Evolutionary conservation across 2,329 filamentous ascomycete genomes (phyloP).

Genomic region (Aspergillus floridensis): DNA sequence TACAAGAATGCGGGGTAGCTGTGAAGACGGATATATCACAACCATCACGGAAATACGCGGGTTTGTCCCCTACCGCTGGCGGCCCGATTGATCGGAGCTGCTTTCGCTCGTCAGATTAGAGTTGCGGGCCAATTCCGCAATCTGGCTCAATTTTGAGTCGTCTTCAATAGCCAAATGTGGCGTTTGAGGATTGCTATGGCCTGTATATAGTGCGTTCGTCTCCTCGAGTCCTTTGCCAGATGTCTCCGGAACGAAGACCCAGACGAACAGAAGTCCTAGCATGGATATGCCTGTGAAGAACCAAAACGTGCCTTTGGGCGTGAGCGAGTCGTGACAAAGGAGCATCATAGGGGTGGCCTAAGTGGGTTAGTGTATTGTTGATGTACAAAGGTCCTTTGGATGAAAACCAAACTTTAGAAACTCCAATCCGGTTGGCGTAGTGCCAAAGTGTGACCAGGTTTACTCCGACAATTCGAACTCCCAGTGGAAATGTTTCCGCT

Average conservation of each 20-base stretch:
- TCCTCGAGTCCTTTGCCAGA: conserved; percentile 5
- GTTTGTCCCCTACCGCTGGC: not conserved
- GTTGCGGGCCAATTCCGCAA: conserved; percentile 2
- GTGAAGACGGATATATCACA: not conserved
- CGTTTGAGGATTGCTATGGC: not conserved
- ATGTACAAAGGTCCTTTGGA: not conserved
- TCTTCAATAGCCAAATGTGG: not conserved
- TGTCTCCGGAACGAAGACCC: conserved; percentile 7
- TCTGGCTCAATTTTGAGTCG: not conserved
- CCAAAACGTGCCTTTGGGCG: conserved; percentile 8
- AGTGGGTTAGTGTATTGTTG: not conserved
- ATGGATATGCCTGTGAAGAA: conserved; percentile 11
- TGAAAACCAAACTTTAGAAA: not conserved
- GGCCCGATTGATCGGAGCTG: not conserved
- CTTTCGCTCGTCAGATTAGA: not conserved
- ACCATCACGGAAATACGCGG: conserved; percentile 5
- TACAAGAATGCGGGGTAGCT: conserved; percentile 1
- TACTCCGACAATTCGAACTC: not conserved
- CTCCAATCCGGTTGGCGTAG: conserved; percentile 5
- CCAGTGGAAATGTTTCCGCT: conserved; percentile 1
- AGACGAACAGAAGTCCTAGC: conserved; percentile 4
- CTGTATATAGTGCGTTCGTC: conserved; percentile 3
- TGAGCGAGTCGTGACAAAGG: conserved; percentile 36
- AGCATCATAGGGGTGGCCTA: conserved; percentile 4
- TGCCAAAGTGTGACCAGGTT: conserved; percentile 2